Conservation (phyloP, 805 yeast genomes). For the Tetrapisispora taiwanensis region DNA sequence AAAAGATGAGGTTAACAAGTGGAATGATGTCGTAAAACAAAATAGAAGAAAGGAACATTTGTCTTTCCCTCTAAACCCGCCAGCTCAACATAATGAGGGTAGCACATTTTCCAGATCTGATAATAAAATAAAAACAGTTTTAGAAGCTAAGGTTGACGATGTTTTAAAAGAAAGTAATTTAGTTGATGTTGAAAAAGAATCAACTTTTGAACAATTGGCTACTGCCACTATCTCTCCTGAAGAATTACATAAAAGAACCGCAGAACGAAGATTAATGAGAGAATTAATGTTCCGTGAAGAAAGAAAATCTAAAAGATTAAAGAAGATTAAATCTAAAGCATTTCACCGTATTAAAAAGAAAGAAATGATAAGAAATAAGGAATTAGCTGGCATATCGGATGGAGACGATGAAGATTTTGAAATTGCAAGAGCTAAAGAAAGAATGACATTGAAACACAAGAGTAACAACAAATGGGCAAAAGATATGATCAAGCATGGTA, state of each 20-base stretch:
- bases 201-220: conserved; percentile 81
- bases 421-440: conserved; percentile 71
- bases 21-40: conserved; percentile 75
- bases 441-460: conserved; percentile 87
- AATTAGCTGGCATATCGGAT: conserved; percentile 41
- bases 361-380: conserved; percentile 62
- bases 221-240: conserved; percentile 72
- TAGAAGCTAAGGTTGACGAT: conserved; percentile 56
- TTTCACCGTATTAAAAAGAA: conserved; percentile 80
- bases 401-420: conserved; percentile 55
- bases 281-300: conserved; percentile 96
- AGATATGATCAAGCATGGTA: conserved; percentile 78
- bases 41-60: conserved; percentile 80
- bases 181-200: conserved; percentile 61
- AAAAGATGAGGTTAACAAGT: conserved; percentile 73
- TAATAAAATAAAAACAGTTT: conserved; percentile 41
- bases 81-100: conserved; percentile 36
- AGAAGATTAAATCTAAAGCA: conserved; percentile 88
- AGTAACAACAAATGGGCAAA: conserved; percentile 86
- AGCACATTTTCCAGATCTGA: conserved; percentile 43
- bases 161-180: conserved; percentile 57
- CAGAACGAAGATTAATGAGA: conserved; percentile 82
- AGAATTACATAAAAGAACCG: conserved; percentile 66
- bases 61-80: conserved; percentile 52
- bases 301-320: conserved; percentile 77